A percentile compares a stretch with the other conserved stretches of the same genome.
phyloP scores from a whole-genome alignment of 495 filamentous ascomycete species.

The Neurospora tetrasperma region DNA sequence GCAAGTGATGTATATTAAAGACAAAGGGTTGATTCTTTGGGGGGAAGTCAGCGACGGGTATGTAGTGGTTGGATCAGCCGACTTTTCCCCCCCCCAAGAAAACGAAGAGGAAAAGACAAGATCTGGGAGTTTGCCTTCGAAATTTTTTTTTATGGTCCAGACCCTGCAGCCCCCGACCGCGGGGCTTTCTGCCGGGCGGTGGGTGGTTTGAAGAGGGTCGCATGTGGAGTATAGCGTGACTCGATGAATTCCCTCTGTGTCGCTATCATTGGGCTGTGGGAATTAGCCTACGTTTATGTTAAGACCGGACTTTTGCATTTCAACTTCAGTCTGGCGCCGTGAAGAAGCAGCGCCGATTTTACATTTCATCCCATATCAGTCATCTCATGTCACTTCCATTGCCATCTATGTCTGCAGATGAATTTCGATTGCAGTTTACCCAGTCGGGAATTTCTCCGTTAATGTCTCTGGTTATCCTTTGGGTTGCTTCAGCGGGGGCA shows the following conservation, averaged over 20 bases:
- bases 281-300: background rate
- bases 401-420: background rate
- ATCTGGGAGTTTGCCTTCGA: slow-evolving; percentile 8
- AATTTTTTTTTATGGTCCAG: slow-evolving; percentile 20
- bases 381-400: background rate
- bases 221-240: background rate
- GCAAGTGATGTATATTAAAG: slow-evolving; percentile 1
- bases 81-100: slow-evolving; percentile 28
- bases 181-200: slow-evolving; percentile 20
- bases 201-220: slow-evolving; percentile 4
- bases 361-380: background rate
- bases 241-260: background rate
- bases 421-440: background rate
- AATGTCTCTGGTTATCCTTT: background rate
- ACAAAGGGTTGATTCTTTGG: slow-evolving; percentile 6
- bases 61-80: slow-evolving; percentile 13
- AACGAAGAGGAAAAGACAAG: slow-evolving; percentile 16
- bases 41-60: slow-evolving; percentile 24
- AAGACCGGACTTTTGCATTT: background rate
- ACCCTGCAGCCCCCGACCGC: slow-evolving; percentile 4
- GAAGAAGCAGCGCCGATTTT: background rate
- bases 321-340: background rate
- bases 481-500: background rate
- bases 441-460: background rate
- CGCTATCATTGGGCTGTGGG: background rate